phyloP scores from a whole-genome alignment of 2,329 filamentous ascomycete genomes.

The Apiospora arundinis region DNA sequence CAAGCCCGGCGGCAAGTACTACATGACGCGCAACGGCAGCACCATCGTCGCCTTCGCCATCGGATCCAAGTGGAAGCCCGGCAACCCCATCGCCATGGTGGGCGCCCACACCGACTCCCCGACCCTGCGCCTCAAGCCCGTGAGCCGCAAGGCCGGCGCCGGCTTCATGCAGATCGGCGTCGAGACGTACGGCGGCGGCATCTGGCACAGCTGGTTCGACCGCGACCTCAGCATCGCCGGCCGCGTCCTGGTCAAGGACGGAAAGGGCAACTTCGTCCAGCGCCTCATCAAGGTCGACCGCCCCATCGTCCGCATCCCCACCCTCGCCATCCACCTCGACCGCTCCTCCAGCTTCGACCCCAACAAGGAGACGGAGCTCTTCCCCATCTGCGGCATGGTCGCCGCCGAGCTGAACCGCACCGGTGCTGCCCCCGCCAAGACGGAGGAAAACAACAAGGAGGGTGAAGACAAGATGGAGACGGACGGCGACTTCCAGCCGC shows the following conservation, averaged over 20 bases:
- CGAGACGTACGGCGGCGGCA: slow-evolving; percentile 94
- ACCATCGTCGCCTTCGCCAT: slow-evolving; percentile 93
- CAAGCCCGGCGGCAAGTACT: slow-evolving; percentile 91
- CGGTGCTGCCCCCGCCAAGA: slow-evolving; percentile 46
- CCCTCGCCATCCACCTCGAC: slow-evolving; percentile 91
- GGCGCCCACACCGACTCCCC: slow-evolving; percentile 97
- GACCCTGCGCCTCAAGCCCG: slow-evolving; percentile 89
- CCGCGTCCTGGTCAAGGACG: slow-evolving; percentile 79
- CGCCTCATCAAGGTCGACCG: slow-evolving; percentile 90
- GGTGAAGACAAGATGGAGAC: slow-evolving; percentile 47
- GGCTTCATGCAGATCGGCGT: slow-evolving; percentile 95
- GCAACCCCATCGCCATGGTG: slow-evolving; percentile 90
- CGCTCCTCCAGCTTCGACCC: slow-evolving; percentile 86
- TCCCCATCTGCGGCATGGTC: slow-evolving; percentile 89
- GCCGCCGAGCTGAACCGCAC: slow-evolving; percentile 86
- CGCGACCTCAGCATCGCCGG: slow-evolving; percentile 91
- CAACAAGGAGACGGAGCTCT: slow-evolving; percentile 96
- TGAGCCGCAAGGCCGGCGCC: slow-evolving; percentile 84
- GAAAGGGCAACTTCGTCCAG: slow-evolving; percentile 76
- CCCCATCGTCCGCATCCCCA: slow-evolving; percentile 90
- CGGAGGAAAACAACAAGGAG: slow-evolving; percentile 47
- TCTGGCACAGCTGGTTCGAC: slow-evolving; percentile 99
- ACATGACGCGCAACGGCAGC: slow-evolving; percentile 90
- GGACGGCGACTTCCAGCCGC: slow-evolving; percentile 67
- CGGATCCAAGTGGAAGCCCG: slow-evolving; percentile 87